Base-by-base conservation (phyloP, 192 early-diverging fungal genomes). In the Piromyces sp. region DNA sequence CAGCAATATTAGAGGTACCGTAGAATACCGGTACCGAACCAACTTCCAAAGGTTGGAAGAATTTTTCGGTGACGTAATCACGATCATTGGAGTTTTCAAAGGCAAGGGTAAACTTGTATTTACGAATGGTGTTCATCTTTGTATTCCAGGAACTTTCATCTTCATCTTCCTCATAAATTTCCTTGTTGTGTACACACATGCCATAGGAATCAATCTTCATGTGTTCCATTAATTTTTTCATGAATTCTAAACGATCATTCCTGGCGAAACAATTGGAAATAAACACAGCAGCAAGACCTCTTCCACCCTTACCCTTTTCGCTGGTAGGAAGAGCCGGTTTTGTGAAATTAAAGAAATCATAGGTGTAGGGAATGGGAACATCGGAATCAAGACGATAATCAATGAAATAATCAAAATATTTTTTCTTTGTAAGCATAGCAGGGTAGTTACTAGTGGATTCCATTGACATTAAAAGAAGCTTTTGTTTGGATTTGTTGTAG, bases 1-100 rank as follows among this genome's bases (percentile, higher is more conserved):
- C 42, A 17, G 30, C 30, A 29, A 81, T 81, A 30, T 58, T 30
- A 28, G 81, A 79, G 11, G 81, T 81, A 78, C 81, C 81, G n/a
- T 28, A 30, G 13, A 58, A 81, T 4, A 81, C 78, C 0, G 81
- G 81, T 15, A 81, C 81, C 1, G 37, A 30, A 29, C 81, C 81
- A 3, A 12, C 81, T 78, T 37, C 81, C 1, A 37, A 22, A 16
- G 81, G 38, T 33, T 81, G 80, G 80, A 42, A 81, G 13, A 81
- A 36, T 30, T 81, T 81, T 58, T 81, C 80, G 12, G 80, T 81
- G 81, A 81, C 81, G 29, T 81, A 81, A 12, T 81, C 30, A 78
- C 38, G 81, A 30, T 30, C 30, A 78, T 81, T 78, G 4, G 14
- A 30, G 58, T 81, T 81, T 40, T 81, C 81, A 40, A 81, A 81